Base-by-base conservation (phyloP, 306 rosid genomes). In the Carpinus fangiana region DNA sequence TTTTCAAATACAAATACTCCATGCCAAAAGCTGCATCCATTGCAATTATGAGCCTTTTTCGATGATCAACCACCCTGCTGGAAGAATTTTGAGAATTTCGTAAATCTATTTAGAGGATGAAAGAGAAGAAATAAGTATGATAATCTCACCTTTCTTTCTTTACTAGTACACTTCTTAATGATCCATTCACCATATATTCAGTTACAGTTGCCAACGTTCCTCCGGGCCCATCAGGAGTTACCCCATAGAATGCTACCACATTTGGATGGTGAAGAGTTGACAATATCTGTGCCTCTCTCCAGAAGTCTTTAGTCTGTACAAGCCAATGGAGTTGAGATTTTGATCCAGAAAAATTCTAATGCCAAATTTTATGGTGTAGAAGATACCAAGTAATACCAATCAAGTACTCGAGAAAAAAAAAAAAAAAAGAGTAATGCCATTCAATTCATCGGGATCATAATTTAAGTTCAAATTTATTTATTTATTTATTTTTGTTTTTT, bases 231-330 rank as follows among this genome's bases (percentile, higher is more conserved):
- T 93, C 92, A 7, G 98, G 97, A 80, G 91, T 98, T 23, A 96
- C 88, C 51, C 99, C 99, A 53, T 96, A 96, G 80, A 93, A 93
- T 73, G 99, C 98, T 76, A 96, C 90, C 46, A 96, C 97, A 79
- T 96, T 96, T 75, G 99, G 98, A 84, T 96, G 99, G 86, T 96
- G 99, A 82, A 96, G 98, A 82, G 94, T 84, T 60, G 99, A 96
- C 61, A 96, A 83, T 65, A 96, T 93, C 86, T 83, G 80, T 82
- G 98, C 99, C 85, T 96, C 99, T 81, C 98, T 87, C 99, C 98
- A 91, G 84, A 93, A 93, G 79, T 96, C 99, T 83, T 90, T 91
- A 56, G 80, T 87, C 99, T 95, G 83, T 67, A 72, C 81, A 73
- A 74, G 67, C 67, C 79, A 23, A 73, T 18, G 62, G 50, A 76